These are phyloP conservation scores for Lachnellula occidentalis DNA, from an alignment of 2,329 filamentous ascomycete genomes.

Conservation along the genomic window DNA sequence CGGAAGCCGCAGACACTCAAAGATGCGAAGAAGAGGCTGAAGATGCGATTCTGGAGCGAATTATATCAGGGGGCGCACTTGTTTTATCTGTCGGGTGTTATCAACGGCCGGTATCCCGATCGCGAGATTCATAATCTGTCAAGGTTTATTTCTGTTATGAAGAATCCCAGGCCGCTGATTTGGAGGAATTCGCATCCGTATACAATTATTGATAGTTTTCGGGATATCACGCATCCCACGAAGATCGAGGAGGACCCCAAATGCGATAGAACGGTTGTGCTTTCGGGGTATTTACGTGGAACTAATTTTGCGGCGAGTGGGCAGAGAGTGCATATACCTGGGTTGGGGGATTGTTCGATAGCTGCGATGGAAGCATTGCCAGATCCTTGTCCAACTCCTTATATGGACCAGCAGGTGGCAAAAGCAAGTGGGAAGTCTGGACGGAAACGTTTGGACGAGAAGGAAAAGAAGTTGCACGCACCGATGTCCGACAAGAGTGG, in stretches of 20 bases:
- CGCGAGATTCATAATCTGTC: constrained; percentile 94
- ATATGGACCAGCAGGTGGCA: constrained; percentile 79
- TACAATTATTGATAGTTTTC: constrained; percentile 84
- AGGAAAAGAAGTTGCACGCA: constrained; percentile 92
- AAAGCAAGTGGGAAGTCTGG: constrained; percentile 80
- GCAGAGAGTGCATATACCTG: constrained; percentile 86
- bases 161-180: constrained; percentile 91
- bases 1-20: constrained; percentile 87
- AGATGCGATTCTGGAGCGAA: constrained; percentile 95
- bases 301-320: constrained; percentile 87
- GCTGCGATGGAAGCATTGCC: constrained; percentile 80
- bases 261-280: constrained; percentile 82
- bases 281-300: constrained; percentile 90
- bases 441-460: constrained; percentile 80
- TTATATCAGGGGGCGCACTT: constrained; percentile 94
- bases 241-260: constrained; percentile 82
- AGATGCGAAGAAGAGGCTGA: constrained; percentile 91
- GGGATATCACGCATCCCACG: constrained; percentile 91
- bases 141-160: constrained; percentile 96
- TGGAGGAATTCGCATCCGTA: constrained; percentile 98
- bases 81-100: constrained; percentile 93
- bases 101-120: constrained; percentile 95
- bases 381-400: constrained; percentile 91
- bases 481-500: constrained; percentile 98
- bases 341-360: constrained; percentile 83